Base-by-base conservation (phyloP, 768 basidiomycete genomes). In the Cubamyces sp. region DNA sequence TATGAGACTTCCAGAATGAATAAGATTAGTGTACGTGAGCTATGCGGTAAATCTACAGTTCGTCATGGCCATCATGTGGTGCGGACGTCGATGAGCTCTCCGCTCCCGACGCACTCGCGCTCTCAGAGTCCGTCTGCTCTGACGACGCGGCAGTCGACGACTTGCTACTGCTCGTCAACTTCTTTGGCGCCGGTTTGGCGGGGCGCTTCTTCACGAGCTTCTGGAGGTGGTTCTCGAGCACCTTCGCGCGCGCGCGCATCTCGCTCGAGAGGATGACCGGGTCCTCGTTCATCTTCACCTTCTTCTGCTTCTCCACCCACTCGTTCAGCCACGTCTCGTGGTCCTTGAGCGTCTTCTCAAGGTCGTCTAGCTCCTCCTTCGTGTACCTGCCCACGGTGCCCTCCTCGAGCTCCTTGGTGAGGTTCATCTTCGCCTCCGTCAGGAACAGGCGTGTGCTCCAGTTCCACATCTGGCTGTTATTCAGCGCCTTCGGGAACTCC, bases 401-500 rank as follows among this genome's bases (percentile, higher is more conserved):
- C 0, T 79, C 81, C 11, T 81, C 79, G 15, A 80, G 75, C 66
- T 91, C 91, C 3, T 76, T 75, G 2, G 92, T 92, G 46, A 90
- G 76, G 74, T 96, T 96, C 60, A 80, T 72, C 6, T 81, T 80
- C 23, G 96, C 95, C 55, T 94, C 90, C 0, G 81, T 76, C 28
- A 97, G 82, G 88, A 98, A 99, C n/a, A 91, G 74, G 16, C 82
- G 87, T 61, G 86, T 91, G 75, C 82, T 88, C 91, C 85, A 99
- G 76, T 87, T 94, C 90, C 86, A 90, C 84, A 86, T 89, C 72
- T 92, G 91, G 60, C 85, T 87, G 76, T 83, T 88, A 70, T 94
- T 90, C 57, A 98, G 80, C 1, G 88, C 87, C 64, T 86, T 83
- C 3, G 92, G 91, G 76, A 97, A 94, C 28, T 87, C 87, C 65